Conservation (phyloP, 768 basidiomycete species). For the Mycena metata region DNA sequence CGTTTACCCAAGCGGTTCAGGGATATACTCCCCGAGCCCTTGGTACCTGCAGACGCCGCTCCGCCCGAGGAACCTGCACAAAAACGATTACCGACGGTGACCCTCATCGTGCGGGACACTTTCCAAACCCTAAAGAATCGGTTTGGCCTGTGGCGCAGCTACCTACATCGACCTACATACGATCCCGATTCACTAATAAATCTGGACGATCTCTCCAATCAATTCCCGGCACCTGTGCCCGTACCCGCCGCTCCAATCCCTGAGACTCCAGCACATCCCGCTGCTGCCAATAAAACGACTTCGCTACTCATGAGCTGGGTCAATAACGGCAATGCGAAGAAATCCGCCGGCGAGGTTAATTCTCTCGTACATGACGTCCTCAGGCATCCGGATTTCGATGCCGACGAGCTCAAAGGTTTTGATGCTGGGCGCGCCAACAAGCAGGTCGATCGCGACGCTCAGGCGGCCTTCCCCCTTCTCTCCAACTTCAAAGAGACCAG, state of each 20-base stretch:
- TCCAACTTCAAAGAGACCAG: constrained; percentile 31
- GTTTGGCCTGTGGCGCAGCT: constrained; percentile 26
- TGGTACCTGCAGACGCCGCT: not conserved
- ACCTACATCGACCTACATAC: constrained; percentile 33
- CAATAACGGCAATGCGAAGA: constrained; percentile 32
- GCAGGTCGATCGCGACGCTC: constrained; percentile 29
- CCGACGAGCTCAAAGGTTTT: constrained; percentile 28
- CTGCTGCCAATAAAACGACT: not conserved
- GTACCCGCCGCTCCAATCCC: no score
- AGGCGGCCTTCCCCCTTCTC: constrained; percentile 24
- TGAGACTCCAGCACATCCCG: not conserved
- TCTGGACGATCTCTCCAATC: constrained; percentile 21
- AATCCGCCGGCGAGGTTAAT: constrained; percentile 35
- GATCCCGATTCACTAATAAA: constrained; percentile 28
- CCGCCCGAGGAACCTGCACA: no score
- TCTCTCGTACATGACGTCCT: constrained; percentile 36
- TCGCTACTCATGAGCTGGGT: constrained; percentile 23
- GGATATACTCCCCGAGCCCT: constrained; percentile 13
- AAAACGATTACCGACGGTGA: constrained; percentile 1
- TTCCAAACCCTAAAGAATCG: constrained; percentile 16
- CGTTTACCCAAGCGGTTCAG: constrained; percentile 8
- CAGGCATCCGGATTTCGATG: constrained; percentile 31
- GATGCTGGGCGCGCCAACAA: constrained; percentile 36
- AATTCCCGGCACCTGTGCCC: not conserved
- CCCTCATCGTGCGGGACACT: constrained; percentile 26